Evolutionary conservation across 306 rosid genomes (phyloP).

Genomic region (Prunus padus): DNA sequence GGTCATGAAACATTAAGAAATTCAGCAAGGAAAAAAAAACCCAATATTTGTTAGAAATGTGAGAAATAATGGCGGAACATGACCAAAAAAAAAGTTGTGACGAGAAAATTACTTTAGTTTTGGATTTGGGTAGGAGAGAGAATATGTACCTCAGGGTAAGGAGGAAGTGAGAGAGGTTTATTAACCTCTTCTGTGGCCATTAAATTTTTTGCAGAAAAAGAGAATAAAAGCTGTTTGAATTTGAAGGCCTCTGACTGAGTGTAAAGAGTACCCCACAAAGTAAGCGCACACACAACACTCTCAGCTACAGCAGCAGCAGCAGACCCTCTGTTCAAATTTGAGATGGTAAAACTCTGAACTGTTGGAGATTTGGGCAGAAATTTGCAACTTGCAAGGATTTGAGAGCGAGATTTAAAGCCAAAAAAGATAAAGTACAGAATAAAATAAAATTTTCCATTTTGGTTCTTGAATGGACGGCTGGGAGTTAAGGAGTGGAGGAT

Average conservation of each 20-base stretch:
- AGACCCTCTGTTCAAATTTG: conserved; percentile 20
- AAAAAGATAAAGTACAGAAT: conserved; percentile 17
- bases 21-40: neutral
- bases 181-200: conserved; percentile 64
- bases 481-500: conserved; percentile 25
- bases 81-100: neutral
- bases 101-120: neutral
- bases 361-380: conserved; percentile 38
- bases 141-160: conserved; percentile 70
- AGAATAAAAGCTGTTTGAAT: conserved; percentile 8
- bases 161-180: conserved; percentile 61
- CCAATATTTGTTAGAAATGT: neutral
- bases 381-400: conserved; percentile 18
- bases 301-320: conserved; percentile 4
- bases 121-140: conserved; percentile 6
- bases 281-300: neutral
- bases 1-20: neutral
- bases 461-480: conserved; percentile 45
- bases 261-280: neutral
- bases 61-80: neutral
- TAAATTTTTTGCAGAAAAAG: conserved; percentile 21
- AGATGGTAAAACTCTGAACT: conserved; percentile 5
- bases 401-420: conserved; percentile 48
- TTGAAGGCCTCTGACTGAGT: neutral
- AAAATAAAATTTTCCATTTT: conserved; percentile 1